Conservation (phyloP, 371 early-diverging fungal species). For the Mortierella sp. region DNA sequence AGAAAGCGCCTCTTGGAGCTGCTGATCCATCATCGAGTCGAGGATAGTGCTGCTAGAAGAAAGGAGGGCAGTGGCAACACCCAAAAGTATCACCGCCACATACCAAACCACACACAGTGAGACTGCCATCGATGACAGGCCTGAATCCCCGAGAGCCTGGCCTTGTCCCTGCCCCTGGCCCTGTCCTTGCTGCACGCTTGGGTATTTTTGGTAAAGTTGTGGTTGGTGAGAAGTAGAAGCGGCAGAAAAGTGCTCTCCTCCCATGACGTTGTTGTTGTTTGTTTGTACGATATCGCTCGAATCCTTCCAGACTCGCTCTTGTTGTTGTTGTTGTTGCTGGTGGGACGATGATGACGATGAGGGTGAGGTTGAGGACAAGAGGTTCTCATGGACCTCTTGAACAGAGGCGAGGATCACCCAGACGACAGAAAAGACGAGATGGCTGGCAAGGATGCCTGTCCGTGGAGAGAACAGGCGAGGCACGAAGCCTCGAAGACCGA, state of each 20-base stretch:
- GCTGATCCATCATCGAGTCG: conserved; percentile 12
- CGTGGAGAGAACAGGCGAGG: conserved; percentile 15
- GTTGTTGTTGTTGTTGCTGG: not conserved
- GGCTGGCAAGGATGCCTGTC: conserved; percentile 31
- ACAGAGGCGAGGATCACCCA: conserved; percentile 36
- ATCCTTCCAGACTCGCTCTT: not conserved
- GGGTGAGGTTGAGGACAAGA: not conserved
- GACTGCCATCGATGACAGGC: not conserved
- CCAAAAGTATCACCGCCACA: conserved; percentile 23
- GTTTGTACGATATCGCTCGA: not conserved
- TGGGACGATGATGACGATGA: not conserved
- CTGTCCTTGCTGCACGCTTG: not conserved
- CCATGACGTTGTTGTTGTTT: conserved; percentile 1
- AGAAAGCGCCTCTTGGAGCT: not conserved
- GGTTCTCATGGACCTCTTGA: conserved; percentile 30
- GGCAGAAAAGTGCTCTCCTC: not conserved
- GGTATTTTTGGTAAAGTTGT: not conserved
- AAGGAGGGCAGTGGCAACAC: conserved; percentile 37
- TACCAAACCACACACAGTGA: conserved; percentile 31
- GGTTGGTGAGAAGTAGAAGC: not conserved
- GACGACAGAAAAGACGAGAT: conserved; percentile 27
- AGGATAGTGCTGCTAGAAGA: conserved; percentile 15
- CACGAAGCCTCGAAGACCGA: not conserved
- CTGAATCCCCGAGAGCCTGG: conserved; percentile 9
- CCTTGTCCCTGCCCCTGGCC: too few relatives aligned